A percentile compares a stretch with the other conserved stretches of the same genome.
These are phyloP conservation scores for Chamaecrista fasciculata DNA, from an alignment of 306 rosid genomes.

Conservation along the genomic window DNA sequence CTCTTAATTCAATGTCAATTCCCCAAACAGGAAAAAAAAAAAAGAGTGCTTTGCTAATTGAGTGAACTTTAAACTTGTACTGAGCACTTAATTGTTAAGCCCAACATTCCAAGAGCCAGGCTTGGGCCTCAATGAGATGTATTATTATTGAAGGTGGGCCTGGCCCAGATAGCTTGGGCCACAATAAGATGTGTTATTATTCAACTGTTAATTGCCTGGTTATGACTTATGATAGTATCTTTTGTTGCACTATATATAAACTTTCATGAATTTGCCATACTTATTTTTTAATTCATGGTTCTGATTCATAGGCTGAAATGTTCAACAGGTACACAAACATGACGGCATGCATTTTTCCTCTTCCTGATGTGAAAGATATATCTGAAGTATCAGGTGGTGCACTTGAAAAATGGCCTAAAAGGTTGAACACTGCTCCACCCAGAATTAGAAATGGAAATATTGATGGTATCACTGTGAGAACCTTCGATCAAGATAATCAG, in stretches of 20 bases:
- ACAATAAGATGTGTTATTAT: no score
- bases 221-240: no score
- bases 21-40: no score
- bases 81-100: neutral
- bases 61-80: no score
- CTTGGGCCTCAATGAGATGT: neutral
- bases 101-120: neutral
- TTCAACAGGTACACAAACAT: slow-evolving; percentile 30
- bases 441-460: slow-evolving; percentile 9
- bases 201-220: neutral
- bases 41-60: no score
- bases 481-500: slow-evolving; percentile 15
- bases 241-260: neutral
- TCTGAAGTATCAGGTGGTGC: slow-evolving; percentile 26
- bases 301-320: neutral
- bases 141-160: neutral
- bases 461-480: neutral
- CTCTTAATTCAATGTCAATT: no score
- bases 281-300: neutral
- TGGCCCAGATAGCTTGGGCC: no score
- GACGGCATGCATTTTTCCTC: slow-evolving; percentile 31
- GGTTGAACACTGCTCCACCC: slow-evolving; percentile 23
- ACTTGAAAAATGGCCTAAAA: slow-evolving; percentile 32
- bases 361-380: slow-evolving; percentile 21
- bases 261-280: neutral